Base-by-base conservation (phyloP, 441 rosid genomes). In the Euphorbia corollata region DNA sequence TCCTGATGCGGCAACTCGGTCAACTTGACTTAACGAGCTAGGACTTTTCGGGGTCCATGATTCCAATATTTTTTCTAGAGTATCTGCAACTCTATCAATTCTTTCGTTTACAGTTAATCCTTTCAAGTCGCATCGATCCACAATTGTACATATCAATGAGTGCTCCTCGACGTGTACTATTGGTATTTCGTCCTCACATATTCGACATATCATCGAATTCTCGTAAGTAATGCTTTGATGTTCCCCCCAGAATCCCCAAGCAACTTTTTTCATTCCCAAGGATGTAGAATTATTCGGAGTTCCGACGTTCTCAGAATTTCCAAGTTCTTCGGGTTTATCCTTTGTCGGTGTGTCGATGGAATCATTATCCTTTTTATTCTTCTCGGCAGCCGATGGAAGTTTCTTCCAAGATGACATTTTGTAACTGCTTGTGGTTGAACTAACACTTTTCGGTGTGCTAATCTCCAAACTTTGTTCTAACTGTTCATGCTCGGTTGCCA, bases 141-240 rank as follows among this genome's bases (percentile, higher is more conserved):
- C 95, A 66, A 92, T 87, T 10, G 97, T 90, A 73, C 98, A 95
- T 70, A 95, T 90, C 27, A 81, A 79, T 80, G 99, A 95, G 82
- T 92, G 99, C 77, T 90, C 98, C 82, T 92, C 97, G 39, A 95
- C 99, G 71, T 92, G 99, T 57, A 92, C 95, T 56, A 88, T 87
- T 23, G 99, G 99, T 84, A 95, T 95, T 78, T 95, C 97, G 45
- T 92, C 98, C 86, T 95, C 99, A 80, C 99, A 95, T 59, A 92
- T 95, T 38, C 99, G 91, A 39, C 99, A 95, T 69, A 95, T 92
- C 98, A 95, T 95, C 16, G 87, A 83, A 81, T 87, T 85, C 64
- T 87, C 99, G 69, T 82, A 94, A 20, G 92, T 67, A 65, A 84
- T 64, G 62, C 78, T 81, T 34, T 86, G 85, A 57, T 82, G 81